Base-by-base conservation (phyloP, 768 basidiomycete species). In the Heimioporus sp. region DNA sequence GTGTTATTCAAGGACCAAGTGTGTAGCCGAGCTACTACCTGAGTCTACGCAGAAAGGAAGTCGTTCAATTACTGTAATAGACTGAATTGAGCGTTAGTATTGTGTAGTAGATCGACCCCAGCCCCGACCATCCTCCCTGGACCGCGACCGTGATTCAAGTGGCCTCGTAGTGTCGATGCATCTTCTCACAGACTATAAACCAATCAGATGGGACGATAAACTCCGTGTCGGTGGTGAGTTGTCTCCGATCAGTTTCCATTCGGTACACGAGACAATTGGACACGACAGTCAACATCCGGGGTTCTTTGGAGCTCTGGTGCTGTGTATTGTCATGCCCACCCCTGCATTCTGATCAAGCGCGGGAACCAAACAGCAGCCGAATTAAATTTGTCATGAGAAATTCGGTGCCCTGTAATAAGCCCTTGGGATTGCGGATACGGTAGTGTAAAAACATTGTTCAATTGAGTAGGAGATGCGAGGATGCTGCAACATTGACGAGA, bases 401-500 rank as follows among this genome's bases (percentile, higher is more conserved):
- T 52, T 56, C 61, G 55, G 57, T 59, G 57, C 59, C 59, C 57
- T 60, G 66, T 65, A 66, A 45, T 36, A 49, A 57, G 63, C 67
- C 73, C 59, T 57, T 60, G 60, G 55, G 43, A 63, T 60, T 69
- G 63, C 56, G 49, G 58, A 55, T 58, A 66, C 55, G 53, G 65
- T 71, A 68, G 58, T 57, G 69, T 65, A 69, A 64, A 63, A 66
- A 72, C 68, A 73, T 65, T 69, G 72, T 71, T 70, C 68, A 60
- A 63, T 65, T 69, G 67, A 64, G 60, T 68, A 65, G 64, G 64
- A 62, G 68, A 67, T 68, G 67, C 65, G 62, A 56, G 60, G 70
- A 71, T 72, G 72, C 73, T 70, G 74, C 75, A 76, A 78, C 76
- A 77, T 65, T 73, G 68, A 72, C 67, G 62, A 67, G 67, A 57